Evolutionary conservation across 805 yeast genomes (phyloP).

Genomic region (Lachancea kluyveri): DNA sequence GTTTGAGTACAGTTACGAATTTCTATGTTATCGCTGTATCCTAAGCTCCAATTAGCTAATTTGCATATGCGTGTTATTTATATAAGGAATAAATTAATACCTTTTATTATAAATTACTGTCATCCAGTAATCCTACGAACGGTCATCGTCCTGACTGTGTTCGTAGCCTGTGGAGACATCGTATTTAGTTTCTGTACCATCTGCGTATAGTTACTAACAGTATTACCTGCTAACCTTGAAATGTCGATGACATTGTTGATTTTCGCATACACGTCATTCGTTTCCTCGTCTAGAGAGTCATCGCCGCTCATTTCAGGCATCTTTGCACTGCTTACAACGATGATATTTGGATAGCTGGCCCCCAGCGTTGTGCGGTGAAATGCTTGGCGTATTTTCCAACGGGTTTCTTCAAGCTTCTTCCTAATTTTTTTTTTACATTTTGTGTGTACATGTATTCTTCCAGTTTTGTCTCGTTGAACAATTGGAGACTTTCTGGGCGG

Average conservation of each 20-base stretch:
- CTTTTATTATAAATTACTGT: conserved; percentile 1
- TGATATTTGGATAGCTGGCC: conserved; percentile 3
- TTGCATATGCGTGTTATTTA: not conserved
- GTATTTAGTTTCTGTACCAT: conserved; percentile 6
- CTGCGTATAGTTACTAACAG: conserved; percentile 5
- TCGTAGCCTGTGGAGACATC: conserved; percentile 6
- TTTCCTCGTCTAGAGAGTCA: not conserved
- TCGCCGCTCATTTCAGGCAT: not conserved
- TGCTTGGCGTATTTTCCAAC: conserved; percentile 4
- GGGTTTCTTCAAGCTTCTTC: conserved; percentile 1
- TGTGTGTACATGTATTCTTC: not conserved
- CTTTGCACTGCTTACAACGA: conserved; percentile 2
- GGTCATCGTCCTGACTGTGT: conserved; percentile 2
- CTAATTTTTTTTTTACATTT: not conserved
- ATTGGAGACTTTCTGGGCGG: no score
- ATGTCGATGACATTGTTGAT: conserved; percentile 3
- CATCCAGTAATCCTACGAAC: conserved; percentile 1
- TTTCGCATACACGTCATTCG: conserved; percentile 2
- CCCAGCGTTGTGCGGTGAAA: no score
- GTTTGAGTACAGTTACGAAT: conserved; percentile 1
- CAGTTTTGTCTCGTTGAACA: no score
- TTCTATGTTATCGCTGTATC: not conserved
- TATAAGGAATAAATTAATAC: not conserved
- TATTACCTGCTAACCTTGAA: conserved; percentile 4
- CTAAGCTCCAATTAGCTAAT: not conserved